Conservation (phyloP, 1,284 basidiomycete genomes). For the Cystobasidium pallidum region DNA sequence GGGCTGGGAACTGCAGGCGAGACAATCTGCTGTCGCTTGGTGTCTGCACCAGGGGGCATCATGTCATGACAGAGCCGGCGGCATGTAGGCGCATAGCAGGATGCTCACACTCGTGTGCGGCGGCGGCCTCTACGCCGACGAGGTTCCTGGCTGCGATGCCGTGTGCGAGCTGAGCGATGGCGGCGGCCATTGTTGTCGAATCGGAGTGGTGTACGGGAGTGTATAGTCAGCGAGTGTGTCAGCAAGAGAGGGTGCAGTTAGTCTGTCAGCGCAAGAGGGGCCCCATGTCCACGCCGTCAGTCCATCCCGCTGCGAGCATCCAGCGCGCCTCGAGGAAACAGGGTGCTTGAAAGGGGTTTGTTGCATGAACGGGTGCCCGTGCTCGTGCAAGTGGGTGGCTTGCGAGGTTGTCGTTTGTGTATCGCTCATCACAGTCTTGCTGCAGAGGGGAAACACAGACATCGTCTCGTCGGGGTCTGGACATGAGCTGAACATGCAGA, state of each 20-base stretch:
- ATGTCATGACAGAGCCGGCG: not conserved
- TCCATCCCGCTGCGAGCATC: not conserved
- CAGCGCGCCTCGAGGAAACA: not conserved
- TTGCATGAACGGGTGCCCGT: no score
- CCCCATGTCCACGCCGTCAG: not conserved
- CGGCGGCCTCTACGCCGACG: conserved; percentile 22
- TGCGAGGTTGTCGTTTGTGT: no score
- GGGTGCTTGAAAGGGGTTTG: not conserved
- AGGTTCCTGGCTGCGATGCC: conserved; percentile 32
- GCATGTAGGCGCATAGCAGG: not conserved
- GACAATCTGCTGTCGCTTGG: conserved; percentile 10
- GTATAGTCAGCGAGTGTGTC: not conserved
- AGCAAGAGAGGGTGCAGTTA: not conserved
- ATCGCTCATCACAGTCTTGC: no score
- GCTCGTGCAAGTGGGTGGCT: no score
- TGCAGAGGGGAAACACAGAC: no score
- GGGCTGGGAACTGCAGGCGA: not conserved
- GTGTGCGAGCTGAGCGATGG: conserved; percentile 8
- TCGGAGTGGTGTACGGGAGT: not conserved
- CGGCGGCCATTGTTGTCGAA: conserved; percentile 1
- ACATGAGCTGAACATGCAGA: no score
- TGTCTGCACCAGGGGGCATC: conserved; percentile 12
- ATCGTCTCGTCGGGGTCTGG: no score
- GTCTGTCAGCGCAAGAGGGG: not conserved
- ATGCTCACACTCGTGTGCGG: conserved; percentile 14